Percentiles rank a stretch among this genome's conserved stretches.
Evolutionary conservation across 2,329 filamentous ascomycete genomes (phyloP).

Genomic region (Colletotrichum lini): DNA sequence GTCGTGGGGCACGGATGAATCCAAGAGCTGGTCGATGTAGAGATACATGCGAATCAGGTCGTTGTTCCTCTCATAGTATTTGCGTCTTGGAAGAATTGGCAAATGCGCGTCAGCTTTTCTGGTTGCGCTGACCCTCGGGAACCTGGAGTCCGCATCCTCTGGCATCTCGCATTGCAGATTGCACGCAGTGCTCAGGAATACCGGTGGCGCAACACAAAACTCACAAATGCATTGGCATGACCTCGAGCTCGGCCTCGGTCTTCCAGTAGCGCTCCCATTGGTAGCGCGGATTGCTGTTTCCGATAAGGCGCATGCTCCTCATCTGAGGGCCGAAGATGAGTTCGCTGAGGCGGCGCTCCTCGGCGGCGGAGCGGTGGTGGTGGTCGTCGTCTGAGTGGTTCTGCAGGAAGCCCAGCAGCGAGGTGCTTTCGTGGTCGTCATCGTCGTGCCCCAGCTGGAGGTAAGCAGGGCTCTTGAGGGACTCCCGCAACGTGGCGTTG

Average conservation of each 20-base stretch:
- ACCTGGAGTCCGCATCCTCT: conserved; percentile 1
- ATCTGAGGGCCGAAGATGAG: conserved; percentile 79
- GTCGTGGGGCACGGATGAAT: conserved; percentile 92
- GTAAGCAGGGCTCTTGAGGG: conserved; percentile 42
- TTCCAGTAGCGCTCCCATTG: conserved; percentile 92
- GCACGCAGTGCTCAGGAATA: conserved; percentile 1
- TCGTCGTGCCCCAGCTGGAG: conserved; percentile 43
- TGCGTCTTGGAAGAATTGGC: conserved; percentile 63
- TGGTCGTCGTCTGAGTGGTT: conserved; percentile 57
- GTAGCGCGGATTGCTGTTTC: conserved; percentile 88
- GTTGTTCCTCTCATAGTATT: conserved; percentile 93
- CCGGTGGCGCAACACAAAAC: conserved; percentile 43
- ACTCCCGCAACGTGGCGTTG: conserved; percentile 38
- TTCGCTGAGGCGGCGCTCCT: conserved; percentile 72
- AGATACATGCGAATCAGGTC: conserved; percentile 91
- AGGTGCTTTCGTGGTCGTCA: conserved; percentile 46
- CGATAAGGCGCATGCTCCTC: conserved; percentile 88
- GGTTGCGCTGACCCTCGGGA: neutral
- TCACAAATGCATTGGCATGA: conserved; percentile 80
- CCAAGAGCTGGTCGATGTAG: conserved; percentile 91
- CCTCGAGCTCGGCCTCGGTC: conserved; percentile 79
- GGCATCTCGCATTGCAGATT: neutral
- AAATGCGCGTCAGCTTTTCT: conserved; percentile 24
- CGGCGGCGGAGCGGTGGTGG: conserved; percentile 60
- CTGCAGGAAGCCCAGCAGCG: conserved; percentile 37